Conservation (phyloP, 257 asterid genomes). For the Cynanchum wilfordii region DNA sequence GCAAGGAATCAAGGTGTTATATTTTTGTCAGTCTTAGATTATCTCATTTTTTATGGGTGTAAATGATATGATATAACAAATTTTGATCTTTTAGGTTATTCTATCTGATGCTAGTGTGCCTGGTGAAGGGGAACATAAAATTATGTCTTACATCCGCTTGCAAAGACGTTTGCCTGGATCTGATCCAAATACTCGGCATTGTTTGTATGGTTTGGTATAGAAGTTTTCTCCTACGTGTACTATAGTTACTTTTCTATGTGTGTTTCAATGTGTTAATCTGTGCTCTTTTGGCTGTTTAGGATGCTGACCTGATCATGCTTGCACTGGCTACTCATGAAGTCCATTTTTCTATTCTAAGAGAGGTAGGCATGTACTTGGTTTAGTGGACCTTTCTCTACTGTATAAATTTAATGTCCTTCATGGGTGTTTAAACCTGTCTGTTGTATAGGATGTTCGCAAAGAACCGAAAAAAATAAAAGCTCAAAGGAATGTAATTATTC, state of each 20-base stretch:
- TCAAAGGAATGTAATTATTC: neutral
- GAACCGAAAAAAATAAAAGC: constrained; percentile 12
- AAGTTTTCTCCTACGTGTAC: neutral
- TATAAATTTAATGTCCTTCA: neutral
- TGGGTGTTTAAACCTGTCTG: constrained; percentile 2
- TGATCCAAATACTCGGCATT: constrained; percentile 71
- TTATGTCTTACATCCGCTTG: constrained; percentile 68
- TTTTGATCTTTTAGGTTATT: constrained; percentile 42
- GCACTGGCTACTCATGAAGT: constrained; percentile 63
- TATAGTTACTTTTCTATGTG: neutral
- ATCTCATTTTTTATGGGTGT: neutral
- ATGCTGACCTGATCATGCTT: constrained; percentile 70
- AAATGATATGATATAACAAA: neutral
- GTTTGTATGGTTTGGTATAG: constrained; percentile 70
- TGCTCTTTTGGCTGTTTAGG: constrained; percentile 11
- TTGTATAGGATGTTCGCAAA: constrained; percentile 33
- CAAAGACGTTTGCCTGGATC: constrained; percentile 69
- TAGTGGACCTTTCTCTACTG: neutral
- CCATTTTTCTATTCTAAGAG: constrained; percentile 62
- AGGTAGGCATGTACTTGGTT: constrained; percentile 26
- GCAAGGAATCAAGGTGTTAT: constrained; percentile 50
- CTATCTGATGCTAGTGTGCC: constrained; percentile 79
- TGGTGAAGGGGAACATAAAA: constrained; percentile 81
- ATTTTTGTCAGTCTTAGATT: constrained; percentile 1
- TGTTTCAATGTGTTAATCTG: neutral